Conservation (phyloP, 1,139 yeast species). For the Pichia inconspicua region DNA sequence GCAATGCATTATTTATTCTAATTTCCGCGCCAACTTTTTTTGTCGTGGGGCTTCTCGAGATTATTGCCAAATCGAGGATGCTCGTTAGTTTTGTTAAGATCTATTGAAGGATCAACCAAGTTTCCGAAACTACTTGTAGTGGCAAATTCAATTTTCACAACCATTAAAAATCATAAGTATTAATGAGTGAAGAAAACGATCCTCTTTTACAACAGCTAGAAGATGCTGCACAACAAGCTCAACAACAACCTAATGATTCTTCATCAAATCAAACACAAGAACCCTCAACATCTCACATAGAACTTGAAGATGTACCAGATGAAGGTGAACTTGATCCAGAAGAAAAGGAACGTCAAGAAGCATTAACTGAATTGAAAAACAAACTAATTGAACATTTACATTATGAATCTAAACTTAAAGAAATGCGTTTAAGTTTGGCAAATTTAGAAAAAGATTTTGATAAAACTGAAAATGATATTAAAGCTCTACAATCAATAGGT, state of each 20-base stretch:
- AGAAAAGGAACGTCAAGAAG: constrained; percentile 74
- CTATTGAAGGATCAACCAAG: too few relatives aligned
- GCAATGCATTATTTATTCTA: too few relatives aligned
- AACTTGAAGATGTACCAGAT: constrained; percentile 4
- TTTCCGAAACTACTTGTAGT: not conserved
- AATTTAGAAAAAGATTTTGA: constrained; percentile 79
- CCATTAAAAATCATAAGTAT: constrained; percentile 15
- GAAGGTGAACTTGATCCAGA: constrained; percentile 30
- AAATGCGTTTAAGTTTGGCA: constrained; percentile 73
- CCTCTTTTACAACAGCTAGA: constrained; percentile 66
- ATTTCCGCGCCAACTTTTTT: too few relatives aligned
- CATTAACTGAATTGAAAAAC: constrained; percentile 72
- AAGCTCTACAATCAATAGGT: constrained; percentile 95
- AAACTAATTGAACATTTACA: constrained; percentile 88
- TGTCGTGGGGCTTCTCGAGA: too few relatives aligned
- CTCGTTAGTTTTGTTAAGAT: not conserved
- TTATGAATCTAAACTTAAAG: constrained; percentile 89
- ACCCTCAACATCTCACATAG: not conserved
- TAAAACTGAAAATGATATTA: constrained; percentile 93
- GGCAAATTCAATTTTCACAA: not conserved
- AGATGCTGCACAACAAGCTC: constrained; percentile 25
- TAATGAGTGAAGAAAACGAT: constrained; percentile 59
- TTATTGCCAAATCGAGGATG: not conserved
- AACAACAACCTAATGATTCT: not conserved
- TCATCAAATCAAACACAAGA: not conserved